phyloP scores from a whole-genome alignment of 129 eudicot genomes.

The Flaveria trinervia region DNA sequence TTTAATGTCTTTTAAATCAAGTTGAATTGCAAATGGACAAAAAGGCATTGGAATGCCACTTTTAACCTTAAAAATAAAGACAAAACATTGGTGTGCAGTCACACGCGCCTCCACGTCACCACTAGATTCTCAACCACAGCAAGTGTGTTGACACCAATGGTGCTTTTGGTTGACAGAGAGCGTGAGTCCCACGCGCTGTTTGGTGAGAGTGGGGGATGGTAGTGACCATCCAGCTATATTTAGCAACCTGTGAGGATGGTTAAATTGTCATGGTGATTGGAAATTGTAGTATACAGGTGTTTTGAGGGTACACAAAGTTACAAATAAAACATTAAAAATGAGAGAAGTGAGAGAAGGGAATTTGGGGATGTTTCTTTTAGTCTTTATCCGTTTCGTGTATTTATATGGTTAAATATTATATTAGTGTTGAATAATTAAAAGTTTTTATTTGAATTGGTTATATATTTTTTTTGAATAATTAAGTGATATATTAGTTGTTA shows the following conservation, averaged over 20 bases:
- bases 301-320: neutral
- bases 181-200: neutral
- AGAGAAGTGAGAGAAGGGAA: no score
- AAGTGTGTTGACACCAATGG: constrained; percentile 1
- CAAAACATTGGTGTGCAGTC: constrained; percentile 18
- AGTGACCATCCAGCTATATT: constrained; percentile 3
- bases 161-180: constrained; percentile 14
- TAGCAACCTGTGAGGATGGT: constrained; percentile 17
- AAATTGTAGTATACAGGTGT: neutral
- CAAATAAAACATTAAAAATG: neutral
- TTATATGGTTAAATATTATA: no score
- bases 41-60: neutral
- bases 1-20: no score
- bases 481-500: no score
- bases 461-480: no score
- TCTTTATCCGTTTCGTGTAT: no score
- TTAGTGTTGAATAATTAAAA: no score
- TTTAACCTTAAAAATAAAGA: constrained; percentile 27
- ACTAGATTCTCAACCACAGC: constrained; percentile 15
- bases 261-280: neutral
- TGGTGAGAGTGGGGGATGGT: constrained; percentile 9
- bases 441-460: no score
- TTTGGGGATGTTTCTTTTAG: no score
- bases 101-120: constrained; percentile 39
- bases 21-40: no score